A percentile compares a stretch with the other conserved stretches of the same genome.
Evolutionary conservation across 441 rosid species (phyloP).

Genomic region (Gossypium lobatum): DNA sequence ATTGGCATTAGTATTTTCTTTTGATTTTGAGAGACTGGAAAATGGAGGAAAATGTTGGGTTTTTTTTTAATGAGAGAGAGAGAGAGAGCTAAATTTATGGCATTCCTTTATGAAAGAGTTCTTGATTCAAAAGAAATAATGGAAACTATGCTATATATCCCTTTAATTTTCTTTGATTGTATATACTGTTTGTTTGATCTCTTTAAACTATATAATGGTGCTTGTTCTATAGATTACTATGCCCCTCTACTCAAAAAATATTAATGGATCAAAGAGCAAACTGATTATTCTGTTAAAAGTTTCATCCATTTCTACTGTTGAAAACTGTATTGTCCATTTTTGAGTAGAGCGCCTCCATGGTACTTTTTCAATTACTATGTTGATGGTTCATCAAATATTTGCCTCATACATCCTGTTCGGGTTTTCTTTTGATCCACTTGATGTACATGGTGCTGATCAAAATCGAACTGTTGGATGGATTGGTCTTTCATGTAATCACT

Average conservation of each 20-base stretch:
- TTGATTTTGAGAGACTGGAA: not conserved
- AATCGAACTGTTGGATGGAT: not conserved
- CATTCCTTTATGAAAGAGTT: not conserved
- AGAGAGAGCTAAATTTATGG: not conserved
- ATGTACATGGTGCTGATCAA: not conserved
- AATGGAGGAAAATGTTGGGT: not conserved
- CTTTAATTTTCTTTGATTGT: not conserved
- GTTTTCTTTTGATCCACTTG: not conserved
- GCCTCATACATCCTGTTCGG: not conserved
- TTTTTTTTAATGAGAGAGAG: not conserved
- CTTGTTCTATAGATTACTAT: not conserved
- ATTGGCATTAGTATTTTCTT: not conserved
- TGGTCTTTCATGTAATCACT: not conserved
- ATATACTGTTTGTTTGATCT: not conserved
- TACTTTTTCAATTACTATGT: not conserved
- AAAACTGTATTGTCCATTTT: too few species aligned
- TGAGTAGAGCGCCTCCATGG: too few species aligned
- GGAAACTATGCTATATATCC: too few species aligned
- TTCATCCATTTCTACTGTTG: too few species aligned
- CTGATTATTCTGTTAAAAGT: too few species aligned
- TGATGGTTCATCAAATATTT: not conserved
- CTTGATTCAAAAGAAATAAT: not conserved
- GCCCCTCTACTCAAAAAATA: too few species aligned
- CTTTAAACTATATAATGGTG: conserved; percentile 6
- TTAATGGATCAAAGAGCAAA: too few species aligned